Conservation (phyloP, 228 moss, liverwort and hornwort species). For the Sphagnum fallax region DNA sequence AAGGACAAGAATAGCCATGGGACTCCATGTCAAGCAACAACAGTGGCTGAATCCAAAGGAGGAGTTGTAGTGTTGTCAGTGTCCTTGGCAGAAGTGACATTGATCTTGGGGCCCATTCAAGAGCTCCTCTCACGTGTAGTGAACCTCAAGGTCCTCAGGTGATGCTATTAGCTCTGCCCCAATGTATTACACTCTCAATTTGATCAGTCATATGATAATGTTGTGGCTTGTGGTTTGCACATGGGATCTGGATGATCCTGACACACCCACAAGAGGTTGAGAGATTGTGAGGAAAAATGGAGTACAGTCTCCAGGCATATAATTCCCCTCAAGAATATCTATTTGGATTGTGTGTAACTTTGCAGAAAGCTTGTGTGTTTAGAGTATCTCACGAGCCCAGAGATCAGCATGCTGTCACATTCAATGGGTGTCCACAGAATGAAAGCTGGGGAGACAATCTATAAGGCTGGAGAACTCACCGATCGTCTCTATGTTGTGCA, state of each 20-base stretch:
- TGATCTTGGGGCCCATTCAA: constrained; percentile 79
- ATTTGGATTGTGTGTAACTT: background rate
- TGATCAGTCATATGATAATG: no score
- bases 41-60: constrained; percentile 37
- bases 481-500: constrained; percentile 79
- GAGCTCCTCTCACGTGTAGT: constrained; percentile 74
- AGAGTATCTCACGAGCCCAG: constrained; percentile 54
- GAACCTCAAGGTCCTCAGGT: constrained; percentile 83
- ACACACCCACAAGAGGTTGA: no score
- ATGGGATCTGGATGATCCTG: no score
- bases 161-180: constrained; percentile 5
- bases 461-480: constrained; percentile 60
- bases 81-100: constrained; percentile 53
- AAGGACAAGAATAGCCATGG: constrained; percentile 41
- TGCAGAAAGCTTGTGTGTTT: constrained; percentile 69
- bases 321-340: no score
- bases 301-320: no score
- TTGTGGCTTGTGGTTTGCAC: no score
- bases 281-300: no score
- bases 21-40: constrained; percentile 49
- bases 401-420: constrained; percentile 70
- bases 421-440: constrained; percentile 66
- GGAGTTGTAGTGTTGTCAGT: constrained; percentile 64
- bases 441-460: constrained; percentile 72
- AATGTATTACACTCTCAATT: no score